phyloP scores from a whole-genome alignment of 768 basidiomycete species.

The Austroboletus festivus region DNA sequence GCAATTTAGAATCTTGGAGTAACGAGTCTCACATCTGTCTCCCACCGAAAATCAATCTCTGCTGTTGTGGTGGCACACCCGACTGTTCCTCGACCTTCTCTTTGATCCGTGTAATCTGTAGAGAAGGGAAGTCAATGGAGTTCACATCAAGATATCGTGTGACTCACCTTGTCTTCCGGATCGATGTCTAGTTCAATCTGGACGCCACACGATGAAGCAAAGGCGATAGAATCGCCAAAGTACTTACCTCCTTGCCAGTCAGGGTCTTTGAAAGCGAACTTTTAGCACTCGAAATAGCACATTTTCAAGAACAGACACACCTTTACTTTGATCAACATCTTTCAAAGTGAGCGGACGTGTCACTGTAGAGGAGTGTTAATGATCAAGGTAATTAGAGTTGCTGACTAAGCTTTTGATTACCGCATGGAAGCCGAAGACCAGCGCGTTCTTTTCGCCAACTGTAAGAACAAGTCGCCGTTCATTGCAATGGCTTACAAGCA shows the following conservation, averaged over 20 bases:
- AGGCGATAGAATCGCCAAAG: background rate
- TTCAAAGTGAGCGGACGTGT: conserved; percentile 2
- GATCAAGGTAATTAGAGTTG: background rate
- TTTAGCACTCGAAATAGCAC: background rate
- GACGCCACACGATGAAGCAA: conserved; percentile 10
- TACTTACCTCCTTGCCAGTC: conserved; percentile 89
- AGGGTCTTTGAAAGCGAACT: conserved; percentile 33
- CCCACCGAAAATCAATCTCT: conserved; percentile 89
- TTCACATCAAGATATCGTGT: background rate
- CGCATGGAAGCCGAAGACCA: too few relatives aligned
- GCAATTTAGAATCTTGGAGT: background rate
- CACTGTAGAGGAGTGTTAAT: background rate
- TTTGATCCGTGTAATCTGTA: conserved; percentile 88
- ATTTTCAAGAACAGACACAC: background rate
- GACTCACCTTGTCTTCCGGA: conserved; percentile 73
- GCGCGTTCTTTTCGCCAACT: too few relatives aligned
- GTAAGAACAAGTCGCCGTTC: too few relatives aligned
- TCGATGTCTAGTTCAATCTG: conserved; percentile 97
- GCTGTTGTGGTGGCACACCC: conserved; percentile 94
- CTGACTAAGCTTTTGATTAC: conserved; percentile 6
- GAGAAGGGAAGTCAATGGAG: background rate
- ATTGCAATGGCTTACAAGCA: too few relatives aligned
- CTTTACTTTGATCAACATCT: conserved; percentile 29
- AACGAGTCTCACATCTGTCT: conserved; percentile 76
- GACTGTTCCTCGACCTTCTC: conserved; percentile 98